Conservation (phyloP, 1,284 basidiomycete species). For the Ustilago xerochloae region DNA sequence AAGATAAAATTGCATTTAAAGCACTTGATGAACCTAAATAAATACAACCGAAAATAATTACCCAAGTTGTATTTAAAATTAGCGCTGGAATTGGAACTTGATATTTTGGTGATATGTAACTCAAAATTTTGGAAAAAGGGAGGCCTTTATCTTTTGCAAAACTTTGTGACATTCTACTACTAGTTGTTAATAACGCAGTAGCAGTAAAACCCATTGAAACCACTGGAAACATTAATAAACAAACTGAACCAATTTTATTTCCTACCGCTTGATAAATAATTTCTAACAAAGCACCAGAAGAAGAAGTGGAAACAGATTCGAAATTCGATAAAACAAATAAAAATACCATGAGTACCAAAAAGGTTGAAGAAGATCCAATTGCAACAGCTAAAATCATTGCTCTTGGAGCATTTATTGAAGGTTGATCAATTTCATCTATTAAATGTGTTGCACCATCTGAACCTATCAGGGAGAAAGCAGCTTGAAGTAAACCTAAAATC, state of each 20-base stretch:
- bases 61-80: slow-evolving; percentile 73
- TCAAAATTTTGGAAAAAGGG: slow-evolving; percentile 73
- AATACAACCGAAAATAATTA: slow-evolving; percentile 58
- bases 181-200: slow-evolving; percentile 69
- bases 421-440: slow-evolving; percentile 77
- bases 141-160: slow-evolving; percentile 79
- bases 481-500: slow-evolving; percentile 70
- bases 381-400: slow-evolving; percentile 76
- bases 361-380: slow-evolving; percentile 74
- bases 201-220: slow-evolving; percentile 68
- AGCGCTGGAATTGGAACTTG: slow-evolving; percentile 71
- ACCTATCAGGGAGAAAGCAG: slow-evolving; percentile 69
- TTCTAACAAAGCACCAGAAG: slow-evolving; percentile 76
- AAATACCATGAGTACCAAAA: slow-evolving; percentile 78
- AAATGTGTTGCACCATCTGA: slow-evolving; percentile 66
- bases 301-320: slow-evolving; percentile 72
- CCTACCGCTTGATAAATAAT: slow-evolving; percentile 76
- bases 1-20: slow-evolving; percentile 70
- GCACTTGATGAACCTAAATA: slow-evolving; percentile 74
- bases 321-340: slow-evolving; percentile 77
- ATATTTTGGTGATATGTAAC: slow-evolving; percentile 70
- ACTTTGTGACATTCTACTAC: slow-evolving; percentile 77
- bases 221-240: slow-evolving; percentile 70
- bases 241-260: slow-evolving; percentile 75
- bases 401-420: slow-evolving; percentile 73